phyloP scores from a whole-genome alignment of 345 rosid species.

The Mercurialis annua region DNA sequence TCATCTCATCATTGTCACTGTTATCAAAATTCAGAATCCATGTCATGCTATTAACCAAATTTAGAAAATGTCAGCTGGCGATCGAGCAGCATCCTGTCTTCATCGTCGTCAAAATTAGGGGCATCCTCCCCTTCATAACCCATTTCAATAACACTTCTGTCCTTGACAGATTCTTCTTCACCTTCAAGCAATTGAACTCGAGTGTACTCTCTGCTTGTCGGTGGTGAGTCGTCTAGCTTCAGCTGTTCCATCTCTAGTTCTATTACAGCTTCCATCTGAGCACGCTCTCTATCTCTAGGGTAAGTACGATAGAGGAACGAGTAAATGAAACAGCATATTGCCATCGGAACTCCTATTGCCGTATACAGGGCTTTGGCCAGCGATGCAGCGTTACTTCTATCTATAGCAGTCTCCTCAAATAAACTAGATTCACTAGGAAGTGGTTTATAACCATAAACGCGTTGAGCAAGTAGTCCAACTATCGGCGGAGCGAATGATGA shows the following conservation, averaged over 20 bases:
- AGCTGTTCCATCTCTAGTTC: constrained; percentile 68
- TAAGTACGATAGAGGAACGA: constrained; percentile 70
- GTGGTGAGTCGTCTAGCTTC: constrained; percentile 15
- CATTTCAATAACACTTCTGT: constrained; percentile 21
- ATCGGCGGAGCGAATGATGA: constrained; percentile 88
- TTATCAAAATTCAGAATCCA: background rate
- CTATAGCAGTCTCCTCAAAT: constrained; percentile 49
- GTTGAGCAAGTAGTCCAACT: constrained; percentile 78
- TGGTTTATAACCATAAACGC: constrained; percentile 75
- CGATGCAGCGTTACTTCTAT: constrained; percentile 71
- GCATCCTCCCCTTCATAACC: constrained; percentile 26
- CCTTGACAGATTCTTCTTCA: constrained; percentile 13
- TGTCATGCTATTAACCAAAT: constrained; percentile 23
- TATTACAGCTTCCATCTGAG: constrained; percentile 70
- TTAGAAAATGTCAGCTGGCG: constrained; percentile 39
- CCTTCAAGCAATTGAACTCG: constrained; percentile 6
- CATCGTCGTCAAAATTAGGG: constrained; percentile 33
- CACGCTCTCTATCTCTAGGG: constrained; percentile 73
- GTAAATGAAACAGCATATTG: constrained; percentile 69
- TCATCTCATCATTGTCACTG: background rate
- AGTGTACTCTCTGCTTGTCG: constrained; percentile 1
- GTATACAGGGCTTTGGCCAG: constrained; percentile 76
- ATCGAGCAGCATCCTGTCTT: constrained; percentile 28
- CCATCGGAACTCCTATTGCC: constrained; percentile 76
- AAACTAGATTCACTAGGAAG: constrained; percentile 41